Conservation (phyloP, 495 filamentous ascomycete genomes). For the Neurospora tetraspora region DNA sequence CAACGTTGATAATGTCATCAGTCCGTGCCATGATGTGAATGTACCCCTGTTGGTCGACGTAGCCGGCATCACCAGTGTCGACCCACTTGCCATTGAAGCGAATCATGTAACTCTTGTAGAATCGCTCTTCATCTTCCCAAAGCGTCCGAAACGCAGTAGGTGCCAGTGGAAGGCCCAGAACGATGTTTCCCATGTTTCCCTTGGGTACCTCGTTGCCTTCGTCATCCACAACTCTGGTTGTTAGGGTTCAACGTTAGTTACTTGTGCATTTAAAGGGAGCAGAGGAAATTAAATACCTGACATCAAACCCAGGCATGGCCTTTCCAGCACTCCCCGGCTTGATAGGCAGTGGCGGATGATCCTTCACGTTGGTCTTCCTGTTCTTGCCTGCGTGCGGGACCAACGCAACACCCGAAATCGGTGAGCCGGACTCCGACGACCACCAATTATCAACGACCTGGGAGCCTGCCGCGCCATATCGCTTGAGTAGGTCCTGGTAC, state of each 20-base stretch:
- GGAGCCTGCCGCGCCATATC: constrained; percentile 52
- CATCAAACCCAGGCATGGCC: constrained; percentile 83
- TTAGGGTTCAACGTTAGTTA: background rate
- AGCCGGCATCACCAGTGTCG: constrained; percentile 84
- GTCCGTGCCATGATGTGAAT: constrained; percentile 77
- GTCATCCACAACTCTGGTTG: constrained; percentile 60
- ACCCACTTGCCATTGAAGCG: constrained; percentile 72
- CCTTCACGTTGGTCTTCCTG: constrained; percentile 18
- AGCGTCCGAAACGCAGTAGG: constrained; percentile 79
- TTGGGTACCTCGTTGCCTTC: constrained; percentile 54
- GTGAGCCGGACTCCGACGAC: constrained; percentile 85
- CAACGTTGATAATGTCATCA: constrained; percentile 94
- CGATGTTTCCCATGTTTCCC: constrained; percentile 85
- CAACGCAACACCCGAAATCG: constrained; percentile 74
- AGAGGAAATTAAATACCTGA: constrained; percentile 22
- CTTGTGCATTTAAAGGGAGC: background rate
- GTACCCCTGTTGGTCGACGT: constrained; percentile 74
- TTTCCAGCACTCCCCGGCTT: constrained; percentile 84
- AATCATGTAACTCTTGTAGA: constrained; percentile 72
- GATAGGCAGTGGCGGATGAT: constrained; percentile 33
- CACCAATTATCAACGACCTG: constrained; percentile 91
- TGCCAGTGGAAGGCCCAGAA: constrained; percentile 68
- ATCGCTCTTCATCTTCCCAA: constrained; percentile 74
- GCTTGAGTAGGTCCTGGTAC: constrained; percentile 60
- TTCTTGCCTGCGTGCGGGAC: constrained; percentile 41